phyloP scores from a whole-genome alignment of 1,284 basidiomycete species.

The Melampsora abietis-canadensis region DNA sequence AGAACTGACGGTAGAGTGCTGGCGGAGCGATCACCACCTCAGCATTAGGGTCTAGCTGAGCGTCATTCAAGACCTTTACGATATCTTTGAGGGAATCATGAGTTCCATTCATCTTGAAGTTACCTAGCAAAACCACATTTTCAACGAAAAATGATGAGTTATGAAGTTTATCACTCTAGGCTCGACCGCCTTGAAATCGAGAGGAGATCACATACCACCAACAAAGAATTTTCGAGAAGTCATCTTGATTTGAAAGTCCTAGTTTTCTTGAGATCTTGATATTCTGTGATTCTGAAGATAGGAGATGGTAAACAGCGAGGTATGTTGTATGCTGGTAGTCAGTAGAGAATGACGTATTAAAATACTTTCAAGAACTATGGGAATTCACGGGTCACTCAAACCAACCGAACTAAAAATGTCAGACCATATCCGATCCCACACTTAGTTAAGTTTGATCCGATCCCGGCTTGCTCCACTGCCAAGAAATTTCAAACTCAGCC shows the following conservation, averaged over 20 bases:
- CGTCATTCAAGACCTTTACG: slow-evolving; percentile 68
- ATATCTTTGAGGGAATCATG: slow-evolving; percentile 65
- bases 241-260: slow-evolving; percentile 4
- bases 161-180: background rate
- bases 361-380: too few species aligned
- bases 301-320: background rate
- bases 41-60: slow-evolving; percentile 67
- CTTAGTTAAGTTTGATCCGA: too few species aligned
- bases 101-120: slow-evolving; percentile 85
- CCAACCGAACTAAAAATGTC: too few species aligned
- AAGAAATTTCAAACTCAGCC: too few species aligned
- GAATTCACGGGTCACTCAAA: too few species aligned
- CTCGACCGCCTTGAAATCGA: slow-evolving; percentile 13
- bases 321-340: background rate
- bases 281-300: background rate
- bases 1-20: slow-evolving; percentile 63
- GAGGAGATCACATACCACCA: slow-evolving; percentile 59
- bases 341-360: too few species aligned
- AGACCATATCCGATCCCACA: too few species aligned
- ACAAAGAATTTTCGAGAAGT: slow-evolving; percentile 81
- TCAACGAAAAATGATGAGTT: too few species aligned
- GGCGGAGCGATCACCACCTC: slow-evolving; percentile 91
- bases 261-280: background rate
- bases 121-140: slow-evolving; percentile 56
- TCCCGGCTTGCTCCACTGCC: too few species aligned